phyloP scores from a whole-genome alignment of 805 yeast genomes.

The Yamadazyma tumulicola region DNA sequence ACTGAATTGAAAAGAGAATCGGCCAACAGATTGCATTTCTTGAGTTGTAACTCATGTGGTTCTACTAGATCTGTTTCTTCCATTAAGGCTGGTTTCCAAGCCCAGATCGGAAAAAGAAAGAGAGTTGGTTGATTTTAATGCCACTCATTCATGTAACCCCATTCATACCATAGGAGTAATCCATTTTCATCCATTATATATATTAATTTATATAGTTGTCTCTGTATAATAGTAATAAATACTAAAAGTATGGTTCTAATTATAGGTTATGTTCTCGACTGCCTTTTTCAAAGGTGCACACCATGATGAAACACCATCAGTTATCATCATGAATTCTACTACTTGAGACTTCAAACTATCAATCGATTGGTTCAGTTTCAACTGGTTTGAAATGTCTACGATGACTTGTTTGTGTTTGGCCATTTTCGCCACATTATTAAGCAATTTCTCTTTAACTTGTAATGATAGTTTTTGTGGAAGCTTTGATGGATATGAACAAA shows the following conservation, averaged over 20 bases:
- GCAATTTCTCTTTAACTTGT: constrained; percentile 42
- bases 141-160: background rate
- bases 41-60: constrained; percentile 98
- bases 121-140: constrained; percentile 17
- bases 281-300: constrained; percentile 63
- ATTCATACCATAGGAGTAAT: background rate
- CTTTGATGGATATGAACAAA: constrained; percentile 16
- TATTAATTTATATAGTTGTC: constrained; percentile 4
- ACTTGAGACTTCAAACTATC: constrained; percentile 23
- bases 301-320: constrained; percentile 61
- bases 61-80: constrained; percentile 95
- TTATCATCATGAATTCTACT: constrained; percentile 54
- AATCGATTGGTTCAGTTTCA: constrained; percentile 1
- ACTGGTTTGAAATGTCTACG: constrained; percentile 8
- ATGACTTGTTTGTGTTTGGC: constrained; percentile 14
- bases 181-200: constrained; percentile 4
- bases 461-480: constrained; percentile 41
- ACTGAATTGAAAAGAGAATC: constrained; percentile 94
- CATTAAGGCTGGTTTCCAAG: constrained; percentile 99
- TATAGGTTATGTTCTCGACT: constrained; percentile 27
- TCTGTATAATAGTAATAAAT: constrained; percentile 16
- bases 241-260: too few species aligned
- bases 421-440: constrained; percentile 2
- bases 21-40: constrained; percentile 92
- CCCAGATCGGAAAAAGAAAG: constrained; percentile 90